Evolutionary conservation across 805 yeast species (phyloP), one percentile per base, ranked within the genome.

Genomic region (Schizosaccharomyces octosporus): DNA sequence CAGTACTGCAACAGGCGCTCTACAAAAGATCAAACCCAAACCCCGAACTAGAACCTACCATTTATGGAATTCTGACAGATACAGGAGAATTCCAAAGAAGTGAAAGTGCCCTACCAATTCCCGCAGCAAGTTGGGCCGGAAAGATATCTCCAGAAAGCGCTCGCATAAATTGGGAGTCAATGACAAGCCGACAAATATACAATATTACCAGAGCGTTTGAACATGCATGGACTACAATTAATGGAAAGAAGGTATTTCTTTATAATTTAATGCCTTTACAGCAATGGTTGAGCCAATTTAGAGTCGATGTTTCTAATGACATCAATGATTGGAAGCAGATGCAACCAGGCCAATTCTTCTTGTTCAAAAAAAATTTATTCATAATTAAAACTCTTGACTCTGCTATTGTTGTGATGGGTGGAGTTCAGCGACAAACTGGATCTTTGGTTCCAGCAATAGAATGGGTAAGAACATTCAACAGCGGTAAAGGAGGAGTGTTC

Each of bases 1-100:
- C 75, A 0, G 79, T 79, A 0, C 64, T 88, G 7, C 15, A 6
- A 13, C 51, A 45, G 17, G 7, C 51, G 9, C 51, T 45, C 4
- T 45, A 45, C 27, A 19, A 19, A 45, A n/a, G 27, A 45, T 19
- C 21, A 9, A 19, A 24, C 11, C 24, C 21, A 45, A 17, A 11
- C n/a, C 21, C 13, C 27, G 27, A 9, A 4, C 6, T 17, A 17
- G 51, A n/a, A 19, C 27, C 24, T 6, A n/a, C 21, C n/a, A 13
- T 45, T 19, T 24, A 15, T 45, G 51, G 51, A 24, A n/a, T 11
- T 3, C 21, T 45, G 21, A 45, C 51, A 45, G 51, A 45, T 17
- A 1, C 24, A 11, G 51, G 51, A 17, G 24, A 24, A 13, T 24
- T 9, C 6, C 19, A 17, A 17, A 4, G 6, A 45, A 45, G 11